phyloP scores from a whole-genome alignment of 2,329 filamentous ascomycete genomes.

The Thielaviopsis ethacetica region DNA sequence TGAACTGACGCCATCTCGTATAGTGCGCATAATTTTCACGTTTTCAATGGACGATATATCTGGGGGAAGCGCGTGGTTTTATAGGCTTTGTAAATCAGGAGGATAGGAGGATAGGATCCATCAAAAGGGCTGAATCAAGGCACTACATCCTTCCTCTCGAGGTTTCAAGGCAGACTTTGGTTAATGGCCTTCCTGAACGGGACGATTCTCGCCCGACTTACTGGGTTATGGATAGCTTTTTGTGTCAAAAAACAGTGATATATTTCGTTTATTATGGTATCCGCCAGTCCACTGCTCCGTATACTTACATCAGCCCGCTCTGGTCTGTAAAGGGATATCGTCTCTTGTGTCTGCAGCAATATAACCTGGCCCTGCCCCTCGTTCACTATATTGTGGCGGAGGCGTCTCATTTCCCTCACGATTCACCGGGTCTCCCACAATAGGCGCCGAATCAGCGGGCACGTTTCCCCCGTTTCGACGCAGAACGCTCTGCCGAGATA shows the following conservation, averaged over 20 bases:
- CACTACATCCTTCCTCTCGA: not conserved
- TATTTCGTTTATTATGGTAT: not conserved
- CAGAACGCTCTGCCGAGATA: not conserved
- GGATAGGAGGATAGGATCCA: not conserved
- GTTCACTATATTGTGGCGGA: constrained; percentile 6
- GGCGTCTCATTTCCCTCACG: not conserved
- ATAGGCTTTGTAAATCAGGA: not conserved
- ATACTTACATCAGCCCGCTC: not conserved
- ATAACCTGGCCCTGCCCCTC: not conserved
- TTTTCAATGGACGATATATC: not conserved
- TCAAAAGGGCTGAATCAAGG: not conserved
- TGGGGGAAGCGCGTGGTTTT: not conserved
- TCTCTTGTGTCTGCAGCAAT: not conserved
- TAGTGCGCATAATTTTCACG: not conserved
- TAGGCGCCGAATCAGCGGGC: not conserved
- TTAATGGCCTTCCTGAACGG: not conserved
- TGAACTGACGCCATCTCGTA: not conserved
- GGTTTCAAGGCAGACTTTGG: not conserved
- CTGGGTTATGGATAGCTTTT: not conserved
- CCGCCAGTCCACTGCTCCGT: not conserved
- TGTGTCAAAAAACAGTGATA: not conserved
- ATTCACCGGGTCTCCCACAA: not conserved
- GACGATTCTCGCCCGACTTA: not conserved
- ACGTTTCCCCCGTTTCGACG: not conserved
- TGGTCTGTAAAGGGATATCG: not conserved